Conservation (phyloP, 768 basidiomycete genomes). For the Pisolithus orientalis region DNA sequence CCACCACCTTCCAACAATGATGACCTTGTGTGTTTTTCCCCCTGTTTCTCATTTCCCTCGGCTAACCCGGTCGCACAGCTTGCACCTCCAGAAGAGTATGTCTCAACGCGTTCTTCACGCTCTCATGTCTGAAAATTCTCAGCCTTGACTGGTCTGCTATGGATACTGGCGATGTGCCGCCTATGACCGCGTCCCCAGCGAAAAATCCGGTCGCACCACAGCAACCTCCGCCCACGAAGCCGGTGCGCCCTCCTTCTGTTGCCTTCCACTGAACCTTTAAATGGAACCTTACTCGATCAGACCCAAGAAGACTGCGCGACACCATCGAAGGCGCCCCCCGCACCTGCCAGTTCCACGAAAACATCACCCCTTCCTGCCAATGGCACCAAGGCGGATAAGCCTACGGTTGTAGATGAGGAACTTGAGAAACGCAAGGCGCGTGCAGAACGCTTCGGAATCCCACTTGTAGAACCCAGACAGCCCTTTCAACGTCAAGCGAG, state of each 20-base stretch:
- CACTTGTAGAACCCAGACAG: constrained; percentile 40
- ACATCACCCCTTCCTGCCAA: neutral
- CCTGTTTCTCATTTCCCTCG: neutral
- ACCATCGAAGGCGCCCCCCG: constrained; percentile 1
- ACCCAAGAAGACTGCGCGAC: neutral
- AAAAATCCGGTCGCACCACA: constrained; percentile 1
- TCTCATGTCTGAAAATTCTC: constrained; percentile 4
- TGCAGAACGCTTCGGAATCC: constrained; percentile 66
- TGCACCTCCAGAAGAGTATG: constrained; percentile 28
- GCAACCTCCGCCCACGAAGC: constrained; percentile 4
- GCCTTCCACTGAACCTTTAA: too few species aligned
- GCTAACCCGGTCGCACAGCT: constrained; percentile 15
- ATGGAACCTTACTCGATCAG: neutral
- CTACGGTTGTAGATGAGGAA: constrained; percentile 36
- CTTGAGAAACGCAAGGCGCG: constrained; percentile 52
- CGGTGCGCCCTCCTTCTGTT: neutral
- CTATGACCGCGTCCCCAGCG: constrained; percentile 4
- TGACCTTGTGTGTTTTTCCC: constrained; percentile 20
- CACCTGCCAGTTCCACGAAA: neutral
- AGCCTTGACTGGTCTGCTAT: constrained; percentile 42
- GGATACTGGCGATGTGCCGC: constrained; percentile 12
- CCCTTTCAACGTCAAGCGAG: constrained; percentile 21
- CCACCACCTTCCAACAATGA: constrained; percentile 10
- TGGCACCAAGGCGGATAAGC: neutral
- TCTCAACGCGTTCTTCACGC: constrained; percentile 1